Percentiles rank a stretch among this genome's conserved stretches.
phyloP scores from a whole-genome alignment of 768 basidiomycete genomes.

The Dentipellis fragilis region DNA sequence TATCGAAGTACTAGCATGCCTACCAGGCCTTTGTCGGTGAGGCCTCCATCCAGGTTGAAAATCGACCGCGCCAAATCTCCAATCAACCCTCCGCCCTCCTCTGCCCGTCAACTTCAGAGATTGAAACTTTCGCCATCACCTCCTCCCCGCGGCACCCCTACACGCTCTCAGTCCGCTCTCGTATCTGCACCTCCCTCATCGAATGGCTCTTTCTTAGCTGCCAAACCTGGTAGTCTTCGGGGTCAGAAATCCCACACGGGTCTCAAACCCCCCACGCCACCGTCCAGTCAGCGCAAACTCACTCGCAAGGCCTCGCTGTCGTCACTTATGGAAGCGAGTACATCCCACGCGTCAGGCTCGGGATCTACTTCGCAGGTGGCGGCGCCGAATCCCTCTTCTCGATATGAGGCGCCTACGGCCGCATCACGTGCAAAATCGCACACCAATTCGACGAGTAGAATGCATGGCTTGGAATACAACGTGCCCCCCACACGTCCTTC shows the following conservation, averaged over 20 bases:
- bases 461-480: constrained; percentile 47
- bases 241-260: constrained; percentile 80
- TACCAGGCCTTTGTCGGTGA: constrained; percentile 31
- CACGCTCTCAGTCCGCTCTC: constrained; percentile 49
- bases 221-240: constrained; percentile 67
- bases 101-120: constrained; percentile 56
- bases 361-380: constrained; percentile 28
- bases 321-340: constrained; percentile 53
- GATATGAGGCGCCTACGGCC: constrained; percentile 74
- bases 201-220: constrained; percentile 48
- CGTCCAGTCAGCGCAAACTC: constrained; percentile 51
- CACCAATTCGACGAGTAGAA: constrained; percentile 54
- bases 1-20: constrained; percentile 55
- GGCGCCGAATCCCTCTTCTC: constrained; percentile 27
- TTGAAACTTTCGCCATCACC: constrained; percentile 63
- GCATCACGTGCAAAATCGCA: constrained; percentile 72
- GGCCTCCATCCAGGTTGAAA: constrained; percentile 57
- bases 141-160: constrained; percentile 37
- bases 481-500: constrained; percentile 72
- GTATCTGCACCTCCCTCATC: constrained; percentile 36
- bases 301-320: constrained; percentile 74
- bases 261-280: constrained; percentile 66
- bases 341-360: constrained; percentile 47
- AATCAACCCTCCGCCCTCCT: constrained; percentile 57
- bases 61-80: constrained; percentile 66